Base-by-base conservation (phyloP, 441 rosid species). In the Arabidopsis hybrid region DNA sequence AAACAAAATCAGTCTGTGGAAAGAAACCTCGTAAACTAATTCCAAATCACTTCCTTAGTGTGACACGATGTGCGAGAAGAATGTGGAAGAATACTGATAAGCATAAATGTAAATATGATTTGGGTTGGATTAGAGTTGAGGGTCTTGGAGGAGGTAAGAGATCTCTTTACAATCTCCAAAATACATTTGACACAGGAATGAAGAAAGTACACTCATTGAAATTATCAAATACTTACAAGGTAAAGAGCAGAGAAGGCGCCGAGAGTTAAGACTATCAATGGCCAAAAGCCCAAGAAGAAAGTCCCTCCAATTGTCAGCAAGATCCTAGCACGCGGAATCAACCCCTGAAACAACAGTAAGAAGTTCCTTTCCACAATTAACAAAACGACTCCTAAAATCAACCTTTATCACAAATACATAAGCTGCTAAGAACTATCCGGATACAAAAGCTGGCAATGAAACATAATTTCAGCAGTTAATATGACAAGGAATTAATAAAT, bases 231-330 rank as follows among this genome's bases (percentile, higher is more conserved):
- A 77, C 91, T 85, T 87, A 92, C 99, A 11, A 89, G 69, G 87
- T 88, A 91, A 55, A 95, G 83, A 17, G 90, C 93, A 46, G 83
- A 86, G 80, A 91, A 92, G 80, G 82, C 75, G 36, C 86, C 90
- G 12, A 86, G 82, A 9, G 96, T 92, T 75, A 84, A 38, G 74
- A 95, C 83, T 49, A 95, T 88, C 90, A 91, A 66, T 0, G 98
- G 98, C 90, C 97, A 86, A 79, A 95, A 92, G 47, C 79, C 95
- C 77, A 91, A 72, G 84, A 92, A 95, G 91, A 91, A 95, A 6
- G 97, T 89, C 68, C 98, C 98, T 71, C 99, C 99, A 51, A 90
- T 49, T 49, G 95, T 82, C 58, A 95, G 83, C 83, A 95, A 82
- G 58, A 90, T 81, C 84, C 83, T 92, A 67, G 90, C 98, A 63